phyloP scores from a whole-genome alignment of 352 stramenopile species.

The Lagenidium sp. region DNA sequence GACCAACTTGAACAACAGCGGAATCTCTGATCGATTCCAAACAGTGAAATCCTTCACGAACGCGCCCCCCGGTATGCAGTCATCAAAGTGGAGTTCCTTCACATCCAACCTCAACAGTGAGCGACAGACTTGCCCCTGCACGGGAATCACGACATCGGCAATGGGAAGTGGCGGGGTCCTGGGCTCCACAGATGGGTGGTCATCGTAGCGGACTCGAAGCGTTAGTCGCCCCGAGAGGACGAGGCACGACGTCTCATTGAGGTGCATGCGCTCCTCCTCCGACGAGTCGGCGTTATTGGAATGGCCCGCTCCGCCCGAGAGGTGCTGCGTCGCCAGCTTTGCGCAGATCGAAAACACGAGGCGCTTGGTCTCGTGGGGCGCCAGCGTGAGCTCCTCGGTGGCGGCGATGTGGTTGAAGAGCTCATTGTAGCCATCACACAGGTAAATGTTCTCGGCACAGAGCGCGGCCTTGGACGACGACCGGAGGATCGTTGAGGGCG shows the following conservation, averaged over 20 bases:
- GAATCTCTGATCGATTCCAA: slow-evolving; percentile 87
- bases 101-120: slow-evolving; percentile 78
- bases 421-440: slow-evolving; percentile 85
- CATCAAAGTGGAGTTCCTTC: slow-evolving; percentile 85
- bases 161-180: slow-evolving; percentile 19
- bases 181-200: not conserved
- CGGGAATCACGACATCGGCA: slow-evolving; percentile 58
- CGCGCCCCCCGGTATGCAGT: slow-evolving; percentile 77
- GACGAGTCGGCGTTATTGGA: not conserved
- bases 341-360: slow-evolving; percentile 71
- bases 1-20: slow-evolving; percentile 77
- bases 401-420: slow-evolving; percentile 84
- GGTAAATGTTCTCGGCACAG: slow-evolving; percentile 67
- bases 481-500: slow-evolving; percentile 61
- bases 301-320: slow-evolving; percentile 5
- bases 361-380: slow-evolving; percentile 54
- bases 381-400: slow-evolving; percentile 47
- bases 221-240: slow-evolving; percentile 56
- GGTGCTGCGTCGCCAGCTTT: slow-evolving; percentile 26
- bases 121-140: slow-evolving; percentile 77
- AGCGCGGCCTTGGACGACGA: slow-evolving; percentile 59
- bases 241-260: slow-evolving; percentile 79
- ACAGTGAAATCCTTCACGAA: slow-evolving; percentile 89
- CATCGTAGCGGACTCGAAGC: slow-evolving; percentile 25
- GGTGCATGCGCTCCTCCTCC: slow-evolving; percentile 20